A percentile compares a stretch with the other conserved stretches of the same genome.
phyloP scores from a whole-genome alignment of 352 stramenopile genomes.

The Phytophthora foliorum region DNA sequence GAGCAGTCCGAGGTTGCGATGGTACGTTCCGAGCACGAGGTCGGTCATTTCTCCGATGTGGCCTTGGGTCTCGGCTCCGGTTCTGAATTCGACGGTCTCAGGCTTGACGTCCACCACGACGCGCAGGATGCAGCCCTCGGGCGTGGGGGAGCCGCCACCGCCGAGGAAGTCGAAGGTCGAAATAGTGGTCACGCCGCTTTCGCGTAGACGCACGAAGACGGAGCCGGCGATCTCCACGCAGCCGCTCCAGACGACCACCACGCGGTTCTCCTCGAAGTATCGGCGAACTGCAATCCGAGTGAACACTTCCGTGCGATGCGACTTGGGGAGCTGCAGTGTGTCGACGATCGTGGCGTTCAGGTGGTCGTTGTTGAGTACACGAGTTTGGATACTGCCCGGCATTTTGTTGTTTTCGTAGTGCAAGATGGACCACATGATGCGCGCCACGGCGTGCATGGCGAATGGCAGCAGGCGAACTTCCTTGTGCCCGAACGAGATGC shows the following conservation, averaged over 20 bases:
- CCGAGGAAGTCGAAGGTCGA: slow-evolving; percentile 29
- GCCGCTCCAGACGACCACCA: slow-evolving; percentile 44
- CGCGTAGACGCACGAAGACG: slow-evolving; percentile 50
- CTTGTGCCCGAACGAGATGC: slow-evolving; percentile 37
- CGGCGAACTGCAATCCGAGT: slow-evolving; percentile 37
- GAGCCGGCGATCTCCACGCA: slow-evolving; percentile 49
- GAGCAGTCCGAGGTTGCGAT: slow-evolving; percentile 52
- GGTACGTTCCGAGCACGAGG: slow-evolving; percentile 55
- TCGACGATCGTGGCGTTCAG: slow-evolving; percentile 46
- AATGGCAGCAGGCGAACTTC: slow-evolving; percentile 46
- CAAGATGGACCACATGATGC: slow-evolving; percentile 37
- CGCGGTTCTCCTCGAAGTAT: slow-evolving; percentile 32
- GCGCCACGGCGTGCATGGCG: slow-evolving; percentile 26
- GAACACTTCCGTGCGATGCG: slow-evolving; percentile 24
- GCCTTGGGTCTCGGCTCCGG: slow-evolving; percentile 8
- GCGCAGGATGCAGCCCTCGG: slow-evolving; percentile 21
- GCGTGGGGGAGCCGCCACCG: background rate
- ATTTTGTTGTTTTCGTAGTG: slow-evolving; percentile 20
- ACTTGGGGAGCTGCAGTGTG: slow-evolving; percentile 41
- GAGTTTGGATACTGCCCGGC: slow-evolving; percentile 20
- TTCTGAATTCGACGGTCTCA: slow-evolving; percentile 34
- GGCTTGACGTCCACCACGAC: slow-evolving; percentile 30
- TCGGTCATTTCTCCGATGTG: slow-evolving; percentile 57
- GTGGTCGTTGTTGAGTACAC: slow-evolving; percentile 36
- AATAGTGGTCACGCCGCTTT: slow-evolving; percentile 31